Evolutionary conservation across 306 rosid genomes (phyloP), one percentile per base, ranked within the genome.

Genomic region (Casuarina glauca): DNA sequence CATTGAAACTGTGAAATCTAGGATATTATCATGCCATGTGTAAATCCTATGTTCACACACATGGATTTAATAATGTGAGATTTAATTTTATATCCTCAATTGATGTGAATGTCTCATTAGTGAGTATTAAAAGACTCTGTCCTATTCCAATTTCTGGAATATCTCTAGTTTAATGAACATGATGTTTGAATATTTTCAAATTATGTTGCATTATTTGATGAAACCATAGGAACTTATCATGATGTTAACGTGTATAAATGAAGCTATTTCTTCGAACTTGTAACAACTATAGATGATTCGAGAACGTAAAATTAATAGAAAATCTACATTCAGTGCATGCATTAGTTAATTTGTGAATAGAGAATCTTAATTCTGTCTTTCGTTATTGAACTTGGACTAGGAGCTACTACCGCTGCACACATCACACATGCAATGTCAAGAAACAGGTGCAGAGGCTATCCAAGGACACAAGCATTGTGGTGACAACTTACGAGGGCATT

Each of bases 381-480:
- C 3, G 6, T 3, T 20, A 57, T 57, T 57, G 20, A 17, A 16
- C 48, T 17, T 66, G 70, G 49, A 41, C 41, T 41, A 93, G 98
- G 88, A 94, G 98, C 90, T 94, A 94, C 80, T 91, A 94, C 72
- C 89, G 94, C 0, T 94, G 98, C 86, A 94, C 98, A 0, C 96
- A 94, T 57, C 93, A 87, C 87, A 94, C 98, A 36, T 94, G 98
- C 89, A 91, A 77, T 15, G 98, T 94, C 86, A 94, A 94, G 88
- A 94, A 94, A 79, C 98, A 94, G 58, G 92, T 94, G 72, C 98
- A 94, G 72, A 94, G 98, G 94, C 86, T 91, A 35, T 91, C 97
- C 0, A 89, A 88, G 60, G 97, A 94, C 79, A 90, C 93, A 0
- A 83, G 97, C 90, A 89, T 91, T 15, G 98, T 94, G 80, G 91